Conservation (phyloP, 257 asterid species). For the Misopates orontium region DNA sequence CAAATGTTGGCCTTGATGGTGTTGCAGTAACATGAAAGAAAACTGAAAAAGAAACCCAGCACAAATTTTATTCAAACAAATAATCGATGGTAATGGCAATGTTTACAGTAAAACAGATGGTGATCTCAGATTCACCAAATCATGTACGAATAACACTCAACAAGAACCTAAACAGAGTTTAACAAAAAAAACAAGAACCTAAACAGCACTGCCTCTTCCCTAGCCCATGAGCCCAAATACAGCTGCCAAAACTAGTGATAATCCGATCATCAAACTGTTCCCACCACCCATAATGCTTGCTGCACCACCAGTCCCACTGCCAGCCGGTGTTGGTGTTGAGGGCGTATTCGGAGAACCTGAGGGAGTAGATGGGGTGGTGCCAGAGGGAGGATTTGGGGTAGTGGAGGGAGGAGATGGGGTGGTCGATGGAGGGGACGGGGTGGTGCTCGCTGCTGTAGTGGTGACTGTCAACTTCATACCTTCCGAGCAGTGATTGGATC, state of each 20-base stretch:
- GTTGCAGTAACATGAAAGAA: not conserved
- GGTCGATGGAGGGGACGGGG: constrained; percentile 31
- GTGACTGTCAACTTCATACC: constrained; percentile 49
- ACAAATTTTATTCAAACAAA: constrained; percentile 30
- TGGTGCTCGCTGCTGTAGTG: constrained; percentile 26
- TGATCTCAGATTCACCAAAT: constrained; percentile 15
- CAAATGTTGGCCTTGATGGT: not conserved
- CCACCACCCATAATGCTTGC: constrained; percentile 33
- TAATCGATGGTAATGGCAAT: constrained; percentile 17
- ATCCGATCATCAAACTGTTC: constrained; percentile 33
- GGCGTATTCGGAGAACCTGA: constrained; percentile 20
- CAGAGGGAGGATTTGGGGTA: not conserved
- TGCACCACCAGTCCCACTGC: constrained; percentile 25
- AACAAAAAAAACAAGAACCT: not conserved
- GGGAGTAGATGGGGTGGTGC: constrained; percentile 21
- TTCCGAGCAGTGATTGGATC: constrained; percentile 46
- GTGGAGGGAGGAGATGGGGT: constrained; percentile 29
- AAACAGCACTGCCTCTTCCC: constrained; percentile 76
- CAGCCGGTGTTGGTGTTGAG: constrained; percentile 24
- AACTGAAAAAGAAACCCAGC: not conserved
- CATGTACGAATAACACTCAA: constrained; percentile 23
- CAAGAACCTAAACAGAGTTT: no score
- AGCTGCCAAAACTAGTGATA: constrained; percentile 42
- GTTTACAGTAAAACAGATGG: constrained; percentile 19
- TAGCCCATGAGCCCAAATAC: constrained; percentile 49